A percentile compares a stretch with the other conserved stretches of the same genome.
Conservation (phyloP, 2,329 filamentous ascomycete genomes). For the Fusarium sp. region DNA sequence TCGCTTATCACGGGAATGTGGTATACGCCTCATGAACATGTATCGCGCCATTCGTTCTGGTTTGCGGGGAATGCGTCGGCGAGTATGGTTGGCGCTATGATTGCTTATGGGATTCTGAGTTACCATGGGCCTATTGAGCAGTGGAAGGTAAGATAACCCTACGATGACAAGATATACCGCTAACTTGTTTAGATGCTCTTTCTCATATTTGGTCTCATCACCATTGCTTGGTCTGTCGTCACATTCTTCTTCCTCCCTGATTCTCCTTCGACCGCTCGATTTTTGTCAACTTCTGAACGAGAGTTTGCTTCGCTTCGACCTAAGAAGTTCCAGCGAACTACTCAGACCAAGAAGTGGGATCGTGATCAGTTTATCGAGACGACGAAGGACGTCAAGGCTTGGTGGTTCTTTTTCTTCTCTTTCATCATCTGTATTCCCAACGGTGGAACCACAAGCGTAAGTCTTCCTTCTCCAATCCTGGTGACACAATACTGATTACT, state of each 20-base stretch:
- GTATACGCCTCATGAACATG: slow-evolving; percentile 15
- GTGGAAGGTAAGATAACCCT: background rate
- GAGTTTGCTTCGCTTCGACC: slow-evolving; percentile 11
- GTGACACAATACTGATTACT: fast-evolving
- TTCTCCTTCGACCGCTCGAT: background rate
- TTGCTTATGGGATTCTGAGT: slow-evolving; percentile 1
- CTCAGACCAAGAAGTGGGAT: slow-evolving; percentile 18
- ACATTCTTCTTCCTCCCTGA: slow-evolving; percentile 13
- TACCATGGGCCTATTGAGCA: slow-evolving; percentile 1
- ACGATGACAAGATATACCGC: fast-evolving
- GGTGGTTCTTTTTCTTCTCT: slow-evolving; percentile 25
- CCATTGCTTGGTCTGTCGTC: slow-evolving; percentile 3
- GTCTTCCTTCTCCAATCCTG: background rate
- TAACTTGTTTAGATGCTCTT: slow-evolving; percentile 4
- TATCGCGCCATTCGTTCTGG: slow-evolving; percentile 15
- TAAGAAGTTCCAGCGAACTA: slow-evolving; percentile 19
- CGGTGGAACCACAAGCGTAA: background rate
- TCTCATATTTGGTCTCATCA: slow-evolving; percentile 9
- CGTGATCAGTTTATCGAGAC: background rate
- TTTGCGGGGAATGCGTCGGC: slow-evolving; percentile 17
- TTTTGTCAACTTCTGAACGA: slow-evolving; percentile 3
- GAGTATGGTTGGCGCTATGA: slow-evolving; percentile 16
- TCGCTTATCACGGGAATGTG: slow-evolving; percentile 19
- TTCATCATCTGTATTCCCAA: slow-evolving; percentile 22
- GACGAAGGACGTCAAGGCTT: slow-evolving; percentile 10